Conservation (phyloP, 225 moss, liverwort and hornwort genomes). For the Thuidium tamariscinum region DNA sequence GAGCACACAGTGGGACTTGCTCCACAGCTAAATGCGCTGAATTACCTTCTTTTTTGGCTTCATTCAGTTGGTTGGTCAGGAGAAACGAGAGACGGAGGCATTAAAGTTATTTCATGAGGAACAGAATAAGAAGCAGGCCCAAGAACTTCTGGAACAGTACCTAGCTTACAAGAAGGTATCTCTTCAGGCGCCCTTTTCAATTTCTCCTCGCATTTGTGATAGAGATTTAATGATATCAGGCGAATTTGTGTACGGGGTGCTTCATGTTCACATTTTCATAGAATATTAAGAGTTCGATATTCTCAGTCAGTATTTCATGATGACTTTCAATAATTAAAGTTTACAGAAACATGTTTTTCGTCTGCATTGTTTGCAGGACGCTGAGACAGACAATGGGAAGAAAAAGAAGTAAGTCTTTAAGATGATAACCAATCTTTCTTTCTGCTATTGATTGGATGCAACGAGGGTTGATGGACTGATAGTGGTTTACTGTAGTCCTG, state of each 20-base stretch:
- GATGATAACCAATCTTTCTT: background rate
- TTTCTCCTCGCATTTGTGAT: background rate
- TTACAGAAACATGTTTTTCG: background rate
- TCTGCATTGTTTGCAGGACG: constrained; percentile 29
- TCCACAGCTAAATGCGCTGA: background rate
- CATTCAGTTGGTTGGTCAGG: constrained; percentile 56
- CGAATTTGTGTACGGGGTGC: background rate
- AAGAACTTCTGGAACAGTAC: constrained; percentile 81
- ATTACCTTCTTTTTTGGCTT: background rate
- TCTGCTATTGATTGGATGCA: background rate
- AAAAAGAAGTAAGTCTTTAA: constrained; percentile 56
- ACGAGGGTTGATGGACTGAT: background rate
- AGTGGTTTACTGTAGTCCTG: background rate
- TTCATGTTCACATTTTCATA: background rate
- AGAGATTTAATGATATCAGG: background rate
- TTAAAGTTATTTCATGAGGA: constrained; percentile 74
- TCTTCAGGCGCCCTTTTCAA: background rate
- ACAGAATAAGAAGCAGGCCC: constrained; percentile 77
- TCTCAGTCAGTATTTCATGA: background rate
- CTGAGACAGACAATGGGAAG: constrained; percentile 33
- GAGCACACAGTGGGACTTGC: background rate
- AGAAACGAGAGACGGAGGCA: constrained; percentile 79
- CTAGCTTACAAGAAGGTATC: constrained; percentile 69
- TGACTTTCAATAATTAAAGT: background rate
- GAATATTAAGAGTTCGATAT: background rate